Evolutionary conservation across 1,284 basidiomycete species (phyloP), one percentile per base, ranked within the genome.

Genomic region (Naganishia albida): DNA sequence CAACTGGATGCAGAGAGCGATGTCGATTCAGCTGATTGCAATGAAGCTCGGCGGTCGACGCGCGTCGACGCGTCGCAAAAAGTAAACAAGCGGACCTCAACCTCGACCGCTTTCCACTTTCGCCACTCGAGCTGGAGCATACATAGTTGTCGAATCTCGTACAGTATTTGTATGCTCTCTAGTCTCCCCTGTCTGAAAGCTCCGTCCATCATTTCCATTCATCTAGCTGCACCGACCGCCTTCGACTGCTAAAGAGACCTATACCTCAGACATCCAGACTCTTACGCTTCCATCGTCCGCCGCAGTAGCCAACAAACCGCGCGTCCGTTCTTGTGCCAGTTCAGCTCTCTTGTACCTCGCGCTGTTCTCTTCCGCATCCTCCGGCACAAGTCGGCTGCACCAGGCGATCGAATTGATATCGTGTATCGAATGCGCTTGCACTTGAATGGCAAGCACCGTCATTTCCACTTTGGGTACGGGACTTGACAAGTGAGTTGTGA

Each of bases 231-330:
- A 34, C 34, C 4, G 34, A 34, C 34, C 43, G 43, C 8, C 43
- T 44, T 7, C 15, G 18, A 6, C 8, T 44, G n/a, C 20, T 25
- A 20, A 6, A 25, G 2, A 1, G 49, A 51, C 26, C 48, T 51
- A 53, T 38, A 53, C 51, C 38, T 34, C 20, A 3, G 34, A 38
- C 6, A 23, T 43, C 84, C 84, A 85, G 2, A 85, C 78, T 69
- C 79, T 81, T 50, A 85, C 78, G 38, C 75, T 73, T 25, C 84
- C 84, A 71, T 85, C 84, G 70, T 85, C 84, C 7, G 82, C 84
- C 13, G 81, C 82, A 62, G 80, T 83, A 0, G 82, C 82, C 28
- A 85, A 73, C 67, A 84, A 65, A 6, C 81, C 75, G 18, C 70
- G 62, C 25, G 63, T 59, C 6, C 44, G 44, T 20, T 39, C 25